Evolutionary conservation across 202 grass and related monocot species (phyloP).

Genomic region (Saccharum hybrid): DNA sequence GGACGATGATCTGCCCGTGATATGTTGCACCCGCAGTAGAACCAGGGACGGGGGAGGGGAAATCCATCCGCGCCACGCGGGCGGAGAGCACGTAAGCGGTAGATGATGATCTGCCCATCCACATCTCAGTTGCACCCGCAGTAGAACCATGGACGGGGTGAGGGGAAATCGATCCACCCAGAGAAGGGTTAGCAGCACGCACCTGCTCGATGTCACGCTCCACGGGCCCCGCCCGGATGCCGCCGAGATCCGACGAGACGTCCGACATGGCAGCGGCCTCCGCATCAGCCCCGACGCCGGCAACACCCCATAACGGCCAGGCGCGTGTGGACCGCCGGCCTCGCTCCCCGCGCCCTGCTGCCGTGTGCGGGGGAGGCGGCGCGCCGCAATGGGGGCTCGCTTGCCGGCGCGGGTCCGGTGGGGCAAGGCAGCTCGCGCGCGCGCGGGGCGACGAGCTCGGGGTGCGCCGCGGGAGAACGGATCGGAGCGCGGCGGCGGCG

Average conservation of each 20-base stretch:
- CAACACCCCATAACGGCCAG: constrained; percentile 7
- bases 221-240: constrained; percentile 61
- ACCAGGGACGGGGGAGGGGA: background rate
- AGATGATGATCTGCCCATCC: background rate
- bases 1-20: background rate
- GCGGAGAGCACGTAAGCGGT: background rate
- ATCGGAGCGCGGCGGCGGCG: constrained; percentile 32
- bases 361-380: background rate
- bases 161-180: constrained; percentile 8
- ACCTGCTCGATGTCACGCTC: constrained; percentile 99
- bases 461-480: background rate
- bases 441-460: background rate
- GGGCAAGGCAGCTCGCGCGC: background rate
- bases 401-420: background rate
- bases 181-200: background rate
- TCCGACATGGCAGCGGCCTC: constrained; percentile 62
- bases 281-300: constrained; percentile 47
- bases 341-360: background rate
- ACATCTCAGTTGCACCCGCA: constrained; percentile 29
- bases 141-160: background rate
- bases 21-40: constrained; percentile 18
- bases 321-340: background rate
- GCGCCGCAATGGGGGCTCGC: constrained; percentile 33
- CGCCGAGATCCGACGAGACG: constrained; percentile 76
- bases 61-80: background rate